Conservation (phyloP, 164 flowering plant genomes). For the Aristolochia californica region DNA sequence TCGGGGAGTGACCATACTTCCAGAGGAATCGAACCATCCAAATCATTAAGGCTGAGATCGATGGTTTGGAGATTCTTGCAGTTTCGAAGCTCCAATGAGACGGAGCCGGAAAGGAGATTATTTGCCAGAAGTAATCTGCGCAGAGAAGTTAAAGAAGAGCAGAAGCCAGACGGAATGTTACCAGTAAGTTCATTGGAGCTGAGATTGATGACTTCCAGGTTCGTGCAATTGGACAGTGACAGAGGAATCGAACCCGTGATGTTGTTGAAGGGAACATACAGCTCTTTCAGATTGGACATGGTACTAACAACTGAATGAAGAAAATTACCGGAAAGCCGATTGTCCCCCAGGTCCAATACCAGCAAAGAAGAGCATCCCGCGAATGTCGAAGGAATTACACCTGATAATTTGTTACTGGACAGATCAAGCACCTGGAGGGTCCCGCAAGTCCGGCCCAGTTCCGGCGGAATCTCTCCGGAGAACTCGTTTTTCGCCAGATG, state of each 20-base stretch:
- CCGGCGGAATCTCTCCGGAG: slow-evolving; percentile 49
- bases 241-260: slow-evolving; percentile 50
- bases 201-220: slow-evolving; percentile 56
- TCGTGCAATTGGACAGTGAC: slow-evolving; percentile 36
- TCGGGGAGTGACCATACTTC: slow-evolving; percentile 57
- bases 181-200: slow-evolving; percentile 62
- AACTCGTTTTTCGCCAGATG: slow-evolving; percentile 45
- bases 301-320: slow-evolving; percentile 37
- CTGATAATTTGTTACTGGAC: slow-evolving; percentile 43
- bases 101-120: slow-evolving; percentile 48
- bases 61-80: slow-evolving; percentile 44
- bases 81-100: slow-evolving; percentile 49
- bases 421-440: slow-evolving; percentile 52
- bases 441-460: slow-evolving; percentile 35
- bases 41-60: slow-evolving; percentile 70
- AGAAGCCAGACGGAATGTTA: slow-evolving; percentile 44
- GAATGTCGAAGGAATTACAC: slow-evolving; percentile 49
- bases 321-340: slow-evolving; percentile 58
- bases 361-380: slow-evolving; percentile 34
- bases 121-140: slow-evolving; percentile 38
- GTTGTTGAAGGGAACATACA: slow-evolving; percentile 53
- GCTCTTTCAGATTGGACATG: slow-evolving; percentile 30
- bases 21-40: slow-evolving; percentile 47
- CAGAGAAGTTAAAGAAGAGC: slow-evolving; percentile 30
- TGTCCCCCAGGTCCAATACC: slow-evolving; percentile 45